phyloP scores from a whole-genome alignment of 2,329 filamentous ascomycete genomes.

The Fusarium nanum region DNA sequence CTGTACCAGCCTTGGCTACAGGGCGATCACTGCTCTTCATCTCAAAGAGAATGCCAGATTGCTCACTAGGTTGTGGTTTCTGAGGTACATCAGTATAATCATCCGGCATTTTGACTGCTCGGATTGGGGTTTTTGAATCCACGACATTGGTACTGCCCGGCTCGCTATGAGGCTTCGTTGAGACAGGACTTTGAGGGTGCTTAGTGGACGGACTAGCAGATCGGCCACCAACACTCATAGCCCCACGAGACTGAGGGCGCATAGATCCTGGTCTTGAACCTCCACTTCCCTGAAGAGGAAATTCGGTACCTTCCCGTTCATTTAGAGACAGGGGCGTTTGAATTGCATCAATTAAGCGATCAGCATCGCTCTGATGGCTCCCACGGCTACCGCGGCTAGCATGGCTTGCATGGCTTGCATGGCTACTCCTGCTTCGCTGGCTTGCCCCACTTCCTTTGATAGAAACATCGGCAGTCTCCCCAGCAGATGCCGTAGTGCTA shows the following conservation, averaged over 20 bases:
- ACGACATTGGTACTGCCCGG: slow-evolving; percentile 54
- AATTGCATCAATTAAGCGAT: slow-evolving; percentile 78
- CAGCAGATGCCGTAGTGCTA: slow-evolving; percentile 38
- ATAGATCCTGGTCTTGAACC: slow-evolving; percentile 31
- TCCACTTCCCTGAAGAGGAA: slow-evolving; percentile 36
- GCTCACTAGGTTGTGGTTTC: slow-evolving; percentile 46
- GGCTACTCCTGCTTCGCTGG: slow-evolving; percentile 54
- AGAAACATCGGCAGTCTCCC: slow-evolving; percentile 23
- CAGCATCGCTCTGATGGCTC: slow-evolving; percentile 71
- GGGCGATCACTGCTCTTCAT: slow-evolving; percentile 40
- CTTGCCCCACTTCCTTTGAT: slow-evolving; percentile 36
- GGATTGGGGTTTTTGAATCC: slow-evolving; percentile 60
- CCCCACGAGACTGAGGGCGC: slow-evolving; percentile 12
- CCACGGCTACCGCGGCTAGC: slow-evolving; percentile 61
- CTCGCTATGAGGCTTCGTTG: slow-evolving; percentile 40
- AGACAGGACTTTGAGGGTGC: slow-evolving; percentile 14
- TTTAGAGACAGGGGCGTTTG: slow-evolving; percentile 66
- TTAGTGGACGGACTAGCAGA: slow-evolving; percentile 24
- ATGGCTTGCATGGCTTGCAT: slow-evolving; percentile 55
- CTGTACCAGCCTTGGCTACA: slow-evolving; percentile 24
- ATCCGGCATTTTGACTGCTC: slow-evolving; percentile 62
- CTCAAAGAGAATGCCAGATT: slow-evolving; percentile 56
- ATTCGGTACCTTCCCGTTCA: slow-evolving; percentile 50
- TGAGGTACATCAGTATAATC: slow-evolving; percentile 55
- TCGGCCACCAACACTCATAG: slow-evolving; percentile 15